Conservation (phyloP, 106 monocot species). For the Dendrobium huoshanense region DNA sequence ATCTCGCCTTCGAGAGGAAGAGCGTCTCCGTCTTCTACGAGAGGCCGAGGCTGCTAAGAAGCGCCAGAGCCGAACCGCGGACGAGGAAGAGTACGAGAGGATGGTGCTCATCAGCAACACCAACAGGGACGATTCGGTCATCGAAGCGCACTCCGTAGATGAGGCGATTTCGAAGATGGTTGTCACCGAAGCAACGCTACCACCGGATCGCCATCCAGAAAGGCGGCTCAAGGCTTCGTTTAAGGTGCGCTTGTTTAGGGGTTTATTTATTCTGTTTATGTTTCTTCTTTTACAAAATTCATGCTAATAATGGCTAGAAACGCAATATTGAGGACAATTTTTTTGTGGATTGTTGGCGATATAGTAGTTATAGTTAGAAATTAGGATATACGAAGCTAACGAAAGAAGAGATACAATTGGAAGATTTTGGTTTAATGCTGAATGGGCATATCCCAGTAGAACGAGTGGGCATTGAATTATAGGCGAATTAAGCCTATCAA, state of each 20-base stretch:
- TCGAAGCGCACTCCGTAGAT: conserved; percentile 82
- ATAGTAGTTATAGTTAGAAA: not conserved
- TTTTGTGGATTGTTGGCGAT: too few species aligned
- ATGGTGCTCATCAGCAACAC: conserved; percentile 80
- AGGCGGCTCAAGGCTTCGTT: conserved; percentile 83
- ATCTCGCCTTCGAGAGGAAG: conserved; percentile 54
- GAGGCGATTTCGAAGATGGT: conserved; percentile 74
- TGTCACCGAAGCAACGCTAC: conserved; percentile 38
- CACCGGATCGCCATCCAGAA: conserved; percentile 82
- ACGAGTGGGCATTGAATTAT: too few species aligned
- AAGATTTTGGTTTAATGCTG: not conserved
- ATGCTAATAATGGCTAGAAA: not conserved
- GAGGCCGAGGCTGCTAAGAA: conserved; percentile 73
- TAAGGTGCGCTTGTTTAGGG: conserved; percentile 37
- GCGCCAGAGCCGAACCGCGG: conserved; percentile 57
- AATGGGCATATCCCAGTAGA: too few species aligned
- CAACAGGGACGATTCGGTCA: conserved; percentile 78
- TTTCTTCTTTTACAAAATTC: not conserved
- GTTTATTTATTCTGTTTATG: not conserved
- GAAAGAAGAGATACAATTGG: not conserved
- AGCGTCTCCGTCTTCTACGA: conserved; percentile 30
- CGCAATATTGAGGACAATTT: not conserved
- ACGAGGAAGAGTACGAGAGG: conserved; percentile 89
- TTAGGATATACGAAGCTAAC: not conserved
- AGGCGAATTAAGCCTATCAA: too few species aligned